phyloP scores from a whole-genome alignment of 164 flowering plant species.

The Buxus sempervirens region DNA sequence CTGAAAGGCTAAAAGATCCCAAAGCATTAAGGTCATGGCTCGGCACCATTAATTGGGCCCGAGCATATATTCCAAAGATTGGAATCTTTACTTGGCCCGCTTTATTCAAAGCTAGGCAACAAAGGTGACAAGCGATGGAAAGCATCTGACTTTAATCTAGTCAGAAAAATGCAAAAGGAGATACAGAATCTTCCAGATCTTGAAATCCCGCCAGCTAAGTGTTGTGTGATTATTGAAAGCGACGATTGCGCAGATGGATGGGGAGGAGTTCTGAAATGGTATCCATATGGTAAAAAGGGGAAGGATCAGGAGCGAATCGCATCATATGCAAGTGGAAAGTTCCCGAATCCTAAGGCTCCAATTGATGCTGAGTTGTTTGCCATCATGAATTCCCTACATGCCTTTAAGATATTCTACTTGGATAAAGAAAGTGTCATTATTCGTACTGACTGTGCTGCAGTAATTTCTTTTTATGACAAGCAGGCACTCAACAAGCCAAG shows the following conservation, averaged over 20 bases:
- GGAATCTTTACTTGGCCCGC: conserved; percentile 3
- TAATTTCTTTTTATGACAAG: neutral
- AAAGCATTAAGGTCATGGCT: conserved; percentile 7
- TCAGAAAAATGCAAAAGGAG: neutral
- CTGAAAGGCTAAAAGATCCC: neutral
- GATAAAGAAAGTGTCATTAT: too few species aligned
- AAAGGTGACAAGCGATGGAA: conserved; percentile 7
- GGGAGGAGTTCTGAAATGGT: neutral
- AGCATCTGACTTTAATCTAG: neutral
- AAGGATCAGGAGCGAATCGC: neutral
- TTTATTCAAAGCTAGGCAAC: conserved; percentile 3
- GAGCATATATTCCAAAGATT: conserved; percentile 7
- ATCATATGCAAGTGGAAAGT: conserved; percentile 10
- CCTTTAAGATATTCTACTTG: conserved; percentile 4
- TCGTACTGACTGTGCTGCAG: too few species aligned
- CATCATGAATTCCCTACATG: conserved; percentile 4
- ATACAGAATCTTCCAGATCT: neutral
- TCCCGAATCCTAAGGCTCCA: conserved; percentile 1
- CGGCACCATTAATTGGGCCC: conserved; percentile 9
- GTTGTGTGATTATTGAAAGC: too few species aligned
- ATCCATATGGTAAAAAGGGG: neutral
- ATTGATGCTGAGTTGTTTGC: conserved; percentile 13
- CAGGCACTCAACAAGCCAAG: neutral
- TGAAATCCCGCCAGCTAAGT: conserved; percentile 2
- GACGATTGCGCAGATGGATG: too few species aligned